Base-by-base conservation (phyloP, 2,329 filamentous ascomycete genomes). In the Fusarium sterilihyphosum region DNA sequence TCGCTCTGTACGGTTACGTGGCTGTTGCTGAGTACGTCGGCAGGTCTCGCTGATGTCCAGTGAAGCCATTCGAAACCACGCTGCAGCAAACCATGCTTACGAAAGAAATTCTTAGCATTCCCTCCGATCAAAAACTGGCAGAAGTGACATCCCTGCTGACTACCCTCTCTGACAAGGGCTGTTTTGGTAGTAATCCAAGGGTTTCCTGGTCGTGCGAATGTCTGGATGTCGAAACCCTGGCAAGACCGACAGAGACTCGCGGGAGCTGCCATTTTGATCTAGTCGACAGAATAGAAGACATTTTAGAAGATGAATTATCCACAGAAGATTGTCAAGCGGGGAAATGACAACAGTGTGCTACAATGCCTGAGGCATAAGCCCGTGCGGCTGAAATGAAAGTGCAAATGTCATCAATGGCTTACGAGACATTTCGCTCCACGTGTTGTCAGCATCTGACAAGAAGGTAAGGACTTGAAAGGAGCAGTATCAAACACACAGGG, bases 391-490 rank as follows among this genome's bases (percentile, higher is more conserved):
- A 17, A 43, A 11, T 43, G 22, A 43, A 43, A n/a, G 40, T 17
- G 22, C 22, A 43, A 43, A n/a, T 43, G 22, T 43, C 40, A n/a
- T 43, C 22, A 43, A 43, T 16, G 8, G 22, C 40, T 0, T 43
- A n/a, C 0, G 0, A 16, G 40, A 16, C 40, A n/a, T 5, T n/a
- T 16, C 14, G 0, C 8, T 43, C n/a, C n/a, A n/a, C n/a, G n/a
- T n/a, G n/a, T n/a, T n/a, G 14, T 43, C 40, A n/a, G 22, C 22
- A n/a, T 43, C 9, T 16, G 1, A 16, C 1, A 43, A n/a, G 14
- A 35, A 0, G 9, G 8, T 0, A 11, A n/a, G 6, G 14, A 11
- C 40, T 7, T 0, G 0, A 1, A 43, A n/a, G 6, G 1, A 14
- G 3, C 20, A n/a, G n/a, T n/a, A n/a, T n/a, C n/a, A n/a, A n/a